A percentile compares a stretch with the other conserved stretches of the same genome.
These are phyloP conservation scores for Pulveroboletus sp. DNA, from an alignment of 768 basidiomycete genomes.

Conservation along the genomic window DNA sequence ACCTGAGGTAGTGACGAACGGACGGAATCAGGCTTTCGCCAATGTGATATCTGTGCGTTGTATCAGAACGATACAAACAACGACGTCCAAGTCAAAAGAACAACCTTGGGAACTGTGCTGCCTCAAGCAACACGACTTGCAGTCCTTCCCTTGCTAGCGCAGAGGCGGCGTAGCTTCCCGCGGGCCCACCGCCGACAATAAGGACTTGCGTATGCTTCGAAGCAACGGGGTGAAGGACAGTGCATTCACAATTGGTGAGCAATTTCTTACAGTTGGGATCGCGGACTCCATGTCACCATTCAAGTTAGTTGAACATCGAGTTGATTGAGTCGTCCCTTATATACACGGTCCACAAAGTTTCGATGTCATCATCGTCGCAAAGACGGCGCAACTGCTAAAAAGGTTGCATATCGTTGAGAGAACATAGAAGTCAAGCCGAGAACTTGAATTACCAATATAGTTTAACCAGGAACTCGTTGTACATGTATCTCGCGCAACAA, in stretches of 20 bases:
- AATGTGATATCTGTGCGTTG: conserved; percentile 39
- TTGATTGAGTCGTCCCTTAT: conserved; percentile 4
- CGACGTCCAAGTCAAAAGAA: background rate
- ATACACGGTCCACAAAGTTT: background rate
- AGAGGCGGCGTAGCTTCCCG: conserved; percentile 54
- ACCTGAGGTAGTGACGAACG: conserved; percentile 48
- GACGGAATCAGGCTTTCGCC: conserved; percentile 52
- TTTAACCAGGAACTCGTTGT: background rate
- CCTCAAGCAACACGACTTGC: conserved; percentile 56
- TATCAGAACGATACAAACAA: no score
- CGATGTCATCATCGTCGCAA: background rate
- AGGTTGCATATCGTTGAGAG: background rate
- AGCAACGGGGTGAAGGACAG: background rate
- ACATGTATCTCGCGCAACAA: background rate
- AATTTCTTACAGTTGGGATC: conserved; percentile 24
- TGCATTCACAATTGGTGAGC: background rate
- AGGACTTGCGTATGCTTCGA: conserved; percentile 32
- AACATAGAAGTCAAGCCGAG: conserved; percentile 1
- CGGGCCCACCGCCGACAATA: conserved; percentile 61
- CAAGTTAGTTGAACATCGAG: background rate
- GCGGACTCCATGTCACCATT: conserved; percentile 6
- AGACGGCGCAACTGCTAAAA: background rate
- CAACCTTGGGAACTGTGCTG: conserved; percentile 54
- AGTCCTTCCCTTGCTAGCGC: conserved; percentile 56
- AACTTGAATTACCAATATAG: background rate